Conservation (phyloP, 345 rosid genomes). For the Erodium maritimum region DNA sequence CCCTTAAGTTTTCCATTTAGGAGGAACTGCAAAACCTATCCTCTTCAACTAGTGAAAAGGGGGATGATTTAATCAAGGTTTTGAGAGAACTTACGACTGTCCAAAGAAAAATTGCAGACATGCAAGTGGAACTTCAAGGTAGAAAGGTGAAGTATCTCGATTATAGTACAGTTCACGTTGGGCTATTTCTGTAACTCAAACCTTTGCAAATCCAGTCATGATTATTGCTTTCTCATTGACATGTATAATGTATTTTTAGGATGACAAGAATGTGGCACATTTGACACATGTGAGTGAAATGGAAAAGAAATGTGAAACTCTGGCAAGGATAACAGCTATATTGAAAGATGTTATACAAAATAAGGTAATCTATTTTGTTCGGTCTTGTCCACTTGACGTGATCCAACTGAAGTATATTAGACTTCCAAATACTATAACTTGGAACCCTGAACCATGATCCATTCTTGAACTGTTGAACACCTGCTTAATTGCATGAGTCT, state of each 20-base stretch:
- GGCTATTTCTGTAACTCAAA: background rate
- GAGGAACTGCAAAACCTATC: constrained; percentile 63
- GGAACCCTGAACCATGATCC: background rate
- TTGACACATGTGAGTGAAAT: constrained; percentile 92
- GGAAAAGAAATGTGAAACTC: constrained; percentile 84
- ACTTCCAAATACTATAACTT: background rate
- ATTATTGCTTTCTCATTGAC: background rate
- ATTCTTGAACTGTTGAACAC: background rate
- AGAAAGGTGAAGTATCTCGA: constrained; percentile 50
- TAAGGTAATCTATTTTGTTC: constrained; percentile 42
- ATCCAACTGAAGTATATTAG: background rate
- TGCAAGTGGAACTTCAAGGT: constrained; percentile 97
- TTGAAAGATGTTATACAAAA: constrained; percentile 95
- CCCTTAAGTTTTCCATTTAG: constrained; percentile 9
- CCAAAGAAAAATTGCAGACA: constrained; percentile 84
- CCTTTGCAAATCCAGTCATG: background rate
- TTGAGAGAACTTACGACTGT: constrained; percentile 75
- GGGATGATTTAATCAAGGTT: constrained; percentile 73
- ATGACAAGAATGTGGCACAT: constrained; percentile 93
- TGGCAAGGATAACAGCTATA: constrained; percentile 78
- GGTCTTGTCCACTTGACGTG: background rate
- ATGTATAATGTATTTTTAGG: constrained; percentile 24
- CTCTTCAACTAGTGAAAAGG: constrained; percentile 46
- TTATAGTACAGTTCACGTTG: background rate
- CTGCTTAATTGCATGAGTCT: background rate